A percentile compares a stretch with the other conserved stretches of the same genome.
Conservation (phyloP, 2,329 filamentous ascomycete species). For the Pseudogymnoascus sp. region DNA sequence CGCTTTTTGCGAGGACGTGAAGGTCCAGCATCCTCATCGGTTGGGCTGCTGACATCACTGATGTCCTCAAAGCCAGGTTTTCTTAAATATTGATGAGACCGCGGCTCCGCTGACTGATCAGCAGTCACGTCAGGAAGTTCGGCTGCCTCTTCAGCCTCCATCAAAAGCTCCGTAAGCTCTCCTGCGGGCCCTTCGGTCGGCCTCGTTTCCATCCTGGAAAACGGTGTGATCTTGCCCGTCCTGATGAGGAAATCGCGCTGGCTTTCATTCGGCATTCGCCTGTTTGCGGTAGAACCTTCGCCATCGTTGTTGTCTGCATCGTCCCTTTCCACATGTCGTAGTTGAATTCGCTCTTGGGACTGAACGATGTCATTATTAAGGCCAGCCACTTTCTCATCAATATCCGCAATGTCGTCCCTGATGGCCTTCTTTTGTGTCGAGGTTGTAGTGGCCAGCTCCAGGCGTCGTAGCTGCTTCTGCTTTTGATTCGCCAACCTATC, state of each 20-base stretch:
- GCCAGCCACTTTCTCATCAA: slow-evolving; percentile 38
- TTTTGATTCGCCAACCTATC: slow-evolving; percentile 59
- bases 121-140: slow-evolving; percentile 34
- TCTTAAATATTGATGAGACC: slow-evolving; percentile 66
- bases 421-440: slow-evolving; percentile 33
- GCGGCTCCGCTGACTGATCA: slow-evolving; percentile 36
- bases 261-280: slow-evolving; percentile 68
- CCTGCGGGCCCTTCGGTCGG: slow-evolving; percentile 51
- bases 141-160: slow-evolving; percentile 64
- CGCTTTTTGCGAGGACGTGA: slow-evolving; percentile 51
- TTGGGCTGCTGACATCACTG: slow-evolving; percentile 26
- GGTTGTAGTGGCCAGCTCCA: slow-evolving; percentile 30
- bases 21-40: slow-evolving; percentile 45
- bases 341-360: slow-evolving; percentile 72
- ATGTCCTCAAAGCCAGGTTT: slow-evolving; percentile 61
- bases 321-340: slow-evolving; percentile 52
- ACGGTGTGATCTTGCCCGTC: slow-evolving; percentile 95
- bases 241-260: slow-evolving; percentile 85
- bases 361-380: slow-evolving; percentile 67
- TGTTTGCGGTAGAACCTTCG: slow-evolving; percentile 42
- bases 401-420: slow-evolving; percentile 56
- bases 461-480: slow-evolving; percentile 47
- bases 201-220: slow-evolving; percentile 59
- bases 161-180: slow-evolving; percentile 65
- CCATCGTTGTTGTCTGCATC: slow-evolving; percentile 35